phyloP scores from a whole-genome alignment of 768 basidiomycete genomes.

The Psilocybe azurescens region DNA sequence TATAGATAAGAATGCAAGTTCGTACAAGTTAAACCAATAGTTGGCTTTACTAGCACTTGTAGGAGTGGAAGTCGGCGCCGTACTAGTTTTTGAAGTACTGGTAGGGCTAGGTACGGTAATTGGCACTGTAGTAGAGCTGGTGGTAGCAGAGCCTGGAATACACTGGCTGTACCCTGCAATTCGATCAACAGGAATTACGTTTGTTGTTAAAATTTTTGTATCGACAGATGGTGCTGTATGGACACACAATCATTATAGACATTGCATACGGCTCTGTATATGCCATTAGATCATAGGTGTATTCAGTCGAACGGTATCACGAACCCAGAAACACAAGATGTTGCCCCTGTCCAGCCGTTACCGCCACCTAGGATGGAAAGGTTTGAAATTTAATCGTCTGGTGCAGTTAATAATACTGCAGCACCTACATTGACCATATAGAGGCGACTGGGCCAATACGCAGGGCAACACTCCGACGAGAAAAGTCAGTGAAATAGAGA shows the following conservation, averaged over 20 bases:
- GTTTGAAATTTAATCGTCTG: neutral
- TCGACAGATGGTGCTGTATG: neutral
- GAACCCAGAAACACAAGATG: slow-evolving; percentile 46
- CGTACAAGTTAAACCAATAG: slow-evolving; percentile 62
- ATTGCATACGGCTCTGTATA: slow-evolving; percentile 15
- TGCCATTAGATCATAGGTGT: too few relatives aligned
- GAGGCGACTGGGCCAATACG: slow-evolving; percentile 21
- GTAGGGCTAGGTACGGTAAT: neutral
- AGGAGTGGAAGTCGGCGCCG: slow-evolving; percentile 4
- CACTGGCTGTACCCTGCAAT: slow-evolving; percentile 46
- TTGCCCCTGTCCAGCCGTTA: slow-evolving; percentile 45
- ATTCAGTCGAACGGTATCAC: neutral
- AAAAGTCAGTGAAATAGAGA: slow-evolving; percentile 14
- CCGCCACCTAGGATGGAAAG: slow-evolving; percentile 25
- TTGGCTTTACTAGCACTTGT: slow-evolving; percentile 14
- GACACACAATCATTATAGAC: slow-evolving; percentile 18
- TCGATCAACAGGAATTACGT: slow-evolving; percentile 18
- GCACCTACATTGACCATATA: slow-evolving; percentile 30
- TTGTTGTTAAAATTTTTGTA: neutral
- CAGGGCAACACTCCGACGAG: slow-evolving; percentile 19
- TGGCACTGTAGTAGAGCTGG: slow-evolving; percentile 17
- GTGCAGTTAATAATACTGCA: neutral
- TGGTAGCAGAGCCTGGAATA: slow-evolving; percentile 30
- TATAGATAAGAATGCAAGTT: neutral
- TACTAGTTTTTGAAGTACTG: neutral